Base-by-base conservation (phyloP, 2,329 filamentous ascomycete species). In the Fusarium newnesense region DNA sequence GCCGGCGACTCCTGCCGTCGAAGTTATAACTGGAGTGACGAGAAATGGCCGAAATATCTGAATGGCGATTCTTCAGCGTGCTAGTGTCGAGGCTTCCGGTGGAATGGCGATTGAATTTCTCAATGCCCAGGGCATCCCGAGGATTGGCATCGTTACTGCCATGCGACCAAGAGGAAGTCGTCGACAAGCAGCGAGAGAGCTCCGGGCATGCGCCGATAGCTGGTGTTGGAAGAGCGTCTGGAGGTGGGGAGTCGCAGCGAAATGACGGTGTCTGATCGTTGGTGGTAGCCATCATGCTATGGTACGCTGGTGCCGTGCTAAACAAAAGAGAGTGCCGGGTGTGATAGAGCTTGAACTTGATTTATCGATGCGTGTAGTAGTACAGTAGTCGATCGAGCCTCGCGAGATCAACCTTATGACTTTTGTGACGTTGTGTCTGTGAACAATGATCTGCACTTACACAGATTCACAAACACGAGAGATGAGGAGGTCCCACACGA, bases 141-240 rank as follows among this genome's bases (percentile, higher is more conserved):
- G 83, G 83, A 54, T 83, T 82, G 44, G 81, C 82, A 75, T 88
- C 83, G 70, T 85, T 86, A 67, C 84, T 85, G 62, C 85, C 85
- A 68, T 87, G 85, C 15, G 89, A 91, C 32, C 88, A 85, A 52
- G 90, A 88, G 21, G 90, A 91, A 19, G 87, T 85, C 21, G 86
- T 87, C 4, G 91, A 95, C 39, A 93, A 82, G 73, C 89, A 91
- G 70, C 92, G 91, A 60, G 90, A 87, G 60, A 92, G 85, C 64
- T 87, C 84, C 18, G 89, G 86, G 49, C 87, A 87, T 46, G 89
- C 85, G 44, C 89, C 87, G 64, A 93, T 84, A 63, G 92, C 90
- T 43, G 88, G 86, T n/a, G 87, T 88, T 11, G 92, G 92, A 24
- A 87, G 85, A 24, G 86, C 83, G 76, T 90, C 90, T 42, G 90